These are phyloP conservation scores for Astrothelium subdiscretum DNA, from an alignment of 495 filamentous ascomycete genomes.

Conservation along the genomic window DNA sequence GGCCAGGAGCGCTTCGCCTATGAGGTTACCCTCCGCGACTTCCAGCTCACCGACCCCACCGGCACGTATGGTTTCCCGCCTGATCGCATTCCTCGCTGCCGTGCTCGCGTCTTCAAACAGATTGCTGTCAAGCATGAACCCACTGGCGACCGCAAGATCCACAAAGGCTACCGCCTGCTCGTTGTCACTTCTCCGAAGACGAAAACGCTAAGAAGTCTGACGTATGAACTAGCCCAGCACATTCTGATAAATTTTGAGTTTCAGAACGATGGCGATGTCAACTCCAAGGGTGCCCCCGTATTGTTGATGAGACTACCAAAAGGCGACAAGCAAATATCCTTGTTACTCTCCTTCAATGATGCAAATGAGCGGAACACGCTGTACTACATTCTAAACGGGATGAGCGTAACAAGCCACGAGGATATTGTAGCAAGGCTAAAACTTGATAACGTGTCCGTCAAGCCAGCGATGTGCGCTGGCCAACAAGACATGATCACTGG, in stretches of 20 bases:
- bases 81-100: conserved; percentile 57
- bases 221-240: conserved; percentile 47
- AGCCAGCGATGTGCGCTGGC: conserved; percentile 39
- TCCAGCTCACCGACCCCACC: conserved; percentile 64
- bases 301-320: conserved; percentile 59
- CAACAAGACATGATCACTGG: conserved; percentile 30
- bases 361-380: conserved; percentile 52
- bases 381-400: conserved; percentile 59
- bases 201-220: conserved; percentile 62
- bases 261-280: conserved; percentile 49
- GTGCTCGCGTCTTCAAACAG: conserved; percentile 60
- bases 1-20: conserved; percentile 54
- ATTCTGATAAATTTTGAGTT: conserved; percentile 62
- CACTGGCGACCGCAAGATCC: conserved; percentile 52
- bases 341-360: conserved; percentile 53
- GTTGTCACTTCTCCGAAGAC: conserved; percentile 63
- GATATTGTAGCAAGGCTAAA: conserved; percentile 49
- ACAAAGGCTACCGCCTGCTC: conserved; percentile 63
- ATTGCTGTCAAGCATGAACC: conserved; percentile 49
- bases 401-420: conserved; percentile 47
- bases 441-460: conserved; percentile 50
- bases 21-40: conserved; percentile 50
- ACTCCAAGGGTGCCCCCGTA: conserved; percentile 38
- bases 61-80: conserved; percentile 57
- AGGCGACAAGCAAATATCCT: conserved; percentile 51